A percentile compares a stretch with the other conserved stretches of the same genome.
phyloP scores from a whole-genome alignment of 495 filamentous ascomycete species.

The Copromyces sp. region DNA sequence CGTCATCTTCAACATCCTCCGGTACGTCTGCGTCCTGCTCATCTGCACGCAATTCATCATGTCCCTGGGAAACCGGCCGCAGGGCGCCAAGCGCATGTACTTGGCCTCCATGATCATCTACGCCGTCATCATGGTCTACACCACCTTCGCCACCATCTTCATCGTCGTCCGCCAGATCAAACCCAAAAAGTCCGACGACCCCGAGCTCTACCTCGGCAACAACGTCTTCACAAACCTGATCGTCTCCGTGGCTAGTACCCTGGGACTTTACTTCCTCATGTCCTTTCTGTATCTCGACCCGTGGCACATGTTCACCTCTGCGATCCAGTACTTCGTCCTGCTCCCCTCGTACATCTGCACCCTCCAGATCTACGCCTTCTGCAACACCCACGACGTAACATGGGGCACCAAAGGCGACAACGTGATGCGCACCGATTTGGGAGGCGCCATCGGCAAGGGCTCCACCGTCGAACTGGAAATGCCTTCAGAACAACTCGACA shows the following conservation, averaged over 20 bases:
- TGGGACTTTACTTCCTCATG: conserved; percentile 94
- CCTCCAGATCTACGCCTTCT: conserved; percentile 96
- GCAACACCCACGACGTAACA: conserved; percentile 98
- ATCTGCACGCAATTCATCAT: conserved; percentile 96
- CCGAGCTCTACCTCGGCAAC: conserved; percentile 54
- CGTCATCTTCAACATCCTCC: conserved; percentile 76
- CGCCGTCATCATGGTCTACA: conserved; percentile 92
- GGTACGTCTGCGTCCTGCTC: conserved; percentile 74
- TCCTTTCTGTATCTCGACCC: conserved; percentile 94
- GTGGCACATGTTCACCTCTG: conserved; percentile 97
- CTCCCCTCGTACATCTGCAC: conserved; percentile 94
- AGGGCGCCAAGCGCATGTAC: conserved; percentile 92
- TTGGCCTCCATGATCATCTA: conserved; percentile 78
- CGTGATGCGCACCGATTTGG: conserved; percentile 80
- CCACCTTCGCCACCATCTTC: conserved; percentile 74
- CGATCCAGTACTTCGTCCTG: conserved; percentile 87
- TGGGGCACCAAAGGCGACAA: conserved; percentile 99
- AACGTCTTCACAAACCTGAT: conserved; percentile 92
- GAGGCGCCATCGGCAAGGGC: conserved; percentile 65
- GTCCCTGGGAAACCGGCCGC: conserved; percentile 95
- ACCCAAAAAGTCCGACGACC: conserved; percentile 30
- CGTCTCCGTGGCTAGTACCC: conserved; percentile 75
- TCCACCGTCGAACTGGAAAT: conserved; percentile 81
- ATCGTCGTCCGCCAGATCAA: conserved; percentile 70
- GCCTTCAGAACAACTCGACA: conserved; percentile 95